Evolutionary conservation across 495 filamentous ascomycete species (phyloP).

Genomic region (Tuber calosporum): DNA sequence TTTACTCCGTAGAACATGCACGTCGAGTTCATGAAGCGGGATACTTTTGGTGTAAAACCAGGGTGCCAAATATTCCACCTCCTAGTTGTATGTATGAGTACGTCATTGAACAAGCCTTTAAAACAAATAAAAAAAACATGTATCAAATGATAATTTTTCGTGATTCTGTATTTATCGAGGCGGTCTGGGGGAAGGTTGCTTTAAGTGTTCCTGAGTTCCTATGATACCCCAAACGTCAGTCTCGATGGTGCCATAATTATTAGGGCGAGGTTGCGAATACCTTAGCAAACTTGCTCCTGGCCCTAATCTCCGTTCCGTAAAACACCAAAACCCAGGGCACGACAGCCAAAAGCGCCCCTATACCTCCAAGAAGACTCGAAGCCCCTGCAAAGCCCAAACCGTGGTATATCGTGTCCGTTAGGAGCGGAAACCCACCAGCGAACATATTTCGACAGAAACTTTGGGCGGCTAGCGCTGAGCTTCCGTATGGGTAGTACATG

Average conservation of each 20-base stretch:
- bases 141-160: neutral
- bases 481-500: constrained; percentile 75
- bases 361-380: constrained; percentile 66
- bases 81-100: neutral
- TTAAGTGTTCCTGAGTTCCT: constrained; percentile 31
- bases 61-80: too few species aligned
- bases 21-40: too few species aligned
- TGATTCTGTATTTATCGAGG: neutral
- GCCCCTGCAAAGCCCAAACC: constrained; percentile 66
- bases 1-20: too few species aligned
- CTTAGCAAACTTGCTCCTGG: constrained; percentile 67
- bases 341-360: constrained; percentile 61
- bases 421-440: constrained; percentile 72
- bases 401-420: constrained; percentile 63
- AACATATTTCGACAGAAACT: constrained; percentile 77
- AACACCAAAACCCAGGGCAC: constrained; percentile 84
- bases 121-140: neutral
- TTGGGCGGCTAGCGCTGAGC: constrained; percentile 81
- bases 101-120: neutral
- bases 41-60: too few species aligned
- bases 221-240: neutral
- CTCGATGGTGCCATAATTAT: neutral
- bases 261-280: constrained; percentile 16
- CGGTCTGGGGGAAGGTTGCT: neutral
- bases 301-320: constrained; percentile 70